phyloP scores from a whole-genome alignment of 169 alveolate genomes.

The Cryptosporidium viatorum region DNA sequence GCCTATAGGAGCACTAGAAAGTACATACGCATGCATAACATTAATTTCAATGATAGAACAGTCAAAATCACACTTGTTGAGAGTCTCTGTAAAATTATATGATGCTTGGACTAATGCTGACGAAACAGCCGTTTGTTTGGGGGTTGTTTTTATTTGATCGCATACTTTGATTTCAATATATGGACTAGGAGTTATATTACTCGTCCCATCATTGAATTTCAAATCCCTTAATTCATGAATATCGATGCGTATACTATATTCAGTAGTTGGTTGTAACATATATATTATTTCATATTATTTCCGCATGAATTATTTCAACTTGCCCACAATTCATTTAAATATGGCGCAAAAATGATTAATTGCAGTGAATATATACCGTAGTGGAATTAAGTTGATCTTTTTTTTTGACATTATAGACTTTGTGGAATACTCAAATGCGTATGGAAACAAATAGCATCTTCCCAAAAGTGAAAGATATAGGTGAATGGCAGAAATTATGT shows the following conservation, averaged over 20 bases:
- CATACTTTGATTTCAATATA: constrained; percentile 80
- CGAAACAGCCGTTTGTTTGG: constrained; percentile 83
- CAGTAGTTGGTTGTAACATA: constrained; percentile 73
- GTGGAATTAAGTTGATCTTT: neutral
- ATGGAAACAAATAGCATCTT: neutral
- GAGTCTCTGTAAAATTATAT: constrained; percentile 84
- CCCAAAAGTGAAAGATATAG: constrained; percentile 61
- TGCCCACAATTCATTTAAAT: neutral
- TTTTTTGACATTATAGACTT: neutral
- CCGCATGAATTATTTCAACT: neutral
- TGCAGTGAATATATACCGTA: neutral
- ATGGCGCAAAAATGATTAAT: constrained; percentile 2
- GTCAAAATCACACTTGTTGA: constrained; percentile 81
- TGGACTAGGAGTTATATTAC: constrained; percentile 85
- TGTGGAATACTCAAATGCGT: constrained; percentile 4
- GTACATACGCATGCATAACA: constrained; percentile 84
- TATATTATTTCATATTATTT: neutral
- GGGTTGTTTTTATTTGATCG: constrained; percentile 77
- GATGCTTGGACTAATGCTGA: constrained; percentile 84
- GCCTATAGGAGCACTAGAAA: constrained; percentile 86
- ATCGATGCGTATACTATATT: constrained; percentile 86
- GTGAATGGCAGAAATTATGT: constrained; percentile 69
- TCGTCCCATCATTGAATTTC: constrained; percentile 83
- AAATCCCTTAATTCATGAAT: constrained; percentile 87
- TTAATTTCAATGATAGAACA: constrained; percentile 84